Evolutionary conservation across 2,329 filamentous ascomycete species (phyloP).

Genomic region (Calycina herbarum): DNA sequence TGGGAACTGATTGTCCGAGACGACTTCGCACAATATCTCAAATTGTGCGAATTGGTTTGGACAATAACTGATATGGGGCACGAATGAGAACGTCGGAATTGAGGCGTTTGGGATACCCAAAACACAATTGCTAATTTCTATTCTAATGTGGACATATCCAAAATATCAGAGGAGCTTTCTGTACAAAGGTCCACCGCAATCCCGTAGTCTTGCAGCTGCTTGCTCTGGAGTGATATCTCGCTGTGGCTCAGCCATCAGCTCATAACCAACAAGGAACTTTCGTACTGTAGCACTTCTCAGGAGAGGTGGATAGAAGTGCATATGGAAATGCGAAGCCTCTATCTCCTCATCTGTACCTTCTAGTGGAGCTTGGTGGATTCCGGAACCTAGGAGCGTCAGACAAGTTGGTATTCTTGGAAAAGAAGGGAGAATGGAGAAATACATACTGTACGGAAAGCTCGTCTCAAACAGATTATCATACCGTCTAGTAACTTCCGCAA

Average conservation of each 20-base stretch:
- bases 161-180: constrained; percentile 51
- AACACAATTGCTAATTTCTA: constrained; percentile 12
- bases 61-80: background rate
- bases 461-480: constrained; percentile 99
- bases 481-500: constrained; percentile 83
- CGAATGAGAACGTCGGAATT: background rate
- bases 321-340: constrained; percentile 86
- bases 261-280: constrained; percentile 96
- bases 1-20: background rate
- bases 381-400: constrained; percentile 61
- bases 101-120: background rate
- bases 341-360: constrained; percentile 79
- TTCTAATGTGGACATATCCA: constrained; percentile 8
- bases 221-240: constrained; percentile 97
- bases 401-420: background rate
- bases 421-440: background rate
- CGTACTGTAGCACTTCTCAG: constrained; percentile 89
- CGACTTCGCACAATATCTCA: too few species aligned
- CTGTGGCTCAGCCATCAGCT: constrained; percentile 96
- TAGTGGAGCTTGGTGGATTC: constrained; percentile 91
- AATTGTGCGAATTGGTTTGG: too few species aligned
- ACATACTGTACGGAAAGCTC: constrained; percentile 86
- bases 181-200: constrained; percentile 81
- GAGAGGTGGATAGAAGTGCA: constrained; percentile 96
- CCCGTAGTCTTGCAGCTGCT: constrained; percentile 73